Conservation (phyloP, 2,329 filamentous ascomycete genomes). For the Taxawa tesnikishii region DNA sequence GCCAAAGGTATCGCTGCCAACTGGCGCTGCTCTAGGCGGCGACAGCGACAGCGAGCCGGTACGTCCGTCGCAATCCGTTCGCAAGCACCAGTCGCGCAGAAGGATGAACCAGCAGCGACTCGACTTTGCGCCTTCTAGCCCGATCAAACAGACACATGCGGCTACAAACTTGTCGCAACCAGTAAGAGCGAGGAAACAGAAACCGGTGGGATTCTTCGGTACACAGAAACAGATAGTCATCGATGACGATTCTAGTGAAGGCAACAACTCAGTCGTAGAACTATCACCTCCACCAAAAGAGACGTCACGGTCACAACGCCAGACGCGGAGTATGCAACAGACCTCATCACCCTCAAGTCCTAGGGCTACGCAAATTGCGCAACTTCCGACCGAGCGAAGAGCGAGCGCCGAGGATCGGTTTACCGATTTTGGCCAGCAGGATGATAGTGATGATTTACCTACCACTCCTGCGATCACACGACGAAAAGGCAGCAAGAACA, state of each 20-base stretch:
- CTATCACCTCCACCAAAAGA: background rate
- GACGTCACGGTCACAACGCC: too few relatives aligned
- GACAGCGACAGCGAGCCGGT: slow-evolving; percentile 14
- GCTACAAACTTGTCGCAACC: slow-evolving; percentile 12
- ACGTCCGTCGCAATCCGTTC: slow-evolving; percentile 10
- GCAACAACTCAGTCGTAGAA: slow-evolving; percentile 1
- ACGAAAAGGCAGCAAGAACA: slow-evolving; percentile 4
- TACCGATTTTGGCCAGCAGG: background rate
- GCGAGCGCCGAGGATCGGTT: too few relatives aligned
- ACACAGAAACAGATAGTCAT: slow-evolving; percentile 7
- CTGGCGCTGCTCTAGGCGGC: slow-evolving; percentile 10
- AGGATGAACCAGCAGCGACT: slow-evolving; percentile 21
- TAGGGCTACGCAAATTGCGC: too few relatives aligned
- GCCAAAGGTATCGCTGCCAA: slow-evolving; percentile 1
- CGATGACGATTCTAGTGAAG: slow-evolving; percentile 3
- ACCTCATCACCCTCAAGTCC: too few relatives aligned
- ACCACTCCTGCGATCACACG: slow-evolving; percentile 6
- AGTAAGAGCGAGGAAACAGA: slow-evolving; percentile 2
- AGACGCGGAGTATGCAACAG: too few relatives aligned
- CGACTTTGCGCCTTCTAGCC: slow-evolving; percentile 15
- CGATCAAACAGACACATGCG: slow-evolving; percentile 9
- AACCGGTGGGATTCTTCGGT: slow-evolving; percentile 16
- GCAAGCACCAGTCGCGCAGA: too few relatives aligned
- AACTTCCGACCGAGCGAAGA: too few relatives aligned
- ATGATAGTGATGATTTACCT: slow-evolving; percentile 10